Evolutionary conservation across 2,329 filamentous ascomycete genomes (phyloP).

Genomic region (Dactylella cylindrospora): DNA sequence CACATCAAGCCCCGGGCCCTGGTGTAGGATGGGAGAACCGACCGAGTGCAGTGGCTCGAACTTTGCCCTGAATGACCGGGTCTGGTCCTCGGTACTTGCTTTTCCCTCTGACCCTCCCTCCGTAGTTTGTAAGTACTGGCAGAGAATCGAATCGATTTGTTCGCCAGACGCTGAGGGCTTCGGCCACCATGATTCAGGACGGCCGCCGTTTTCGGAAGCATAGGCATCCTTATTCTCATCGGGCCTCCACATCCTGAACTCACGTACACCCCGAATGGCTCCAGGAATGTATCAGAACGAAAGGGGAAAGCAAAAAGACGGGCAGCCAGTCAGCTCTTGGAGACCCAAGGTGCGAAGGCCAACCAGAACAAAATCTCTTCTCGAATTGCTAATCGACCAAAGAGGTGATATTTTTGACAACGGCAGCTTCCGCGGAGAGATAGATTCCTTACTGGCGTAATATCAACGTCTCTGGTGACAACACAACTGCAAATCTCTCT

Average conservation of each 20-base stretch:
- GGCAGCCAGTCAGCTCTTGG: conserved; percentile 23
- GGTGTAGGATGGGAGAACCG: conserved; percentile 35
- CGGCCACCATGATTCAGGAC: conserved; percentile 43
- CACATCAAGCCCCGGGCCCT: conserved; percentile 39
- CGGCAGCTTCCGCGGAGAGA: conserved; percentile 32
- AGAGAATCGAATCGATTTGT: conserved; percentile 31
- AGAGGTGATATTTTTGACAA: conserved; percentile 9
- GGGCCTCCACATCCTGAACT: conserved; percentile 44
- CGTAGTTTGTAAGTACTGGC: conserved; percentile 33
- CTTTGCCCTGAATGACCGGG: conserved; percentile 27
- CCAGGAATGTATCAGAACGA: conserved; percentile 44
- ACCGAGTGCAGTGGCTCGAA: conserved; percentile 43
- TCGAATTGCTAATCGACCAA: conserved; percentile 2
- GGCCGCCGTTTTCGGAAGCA: conserved; percentile 41
- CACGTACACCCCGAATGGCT: conserved; percentile 30
- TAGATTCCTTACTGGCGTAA: conserved; percentile 5
- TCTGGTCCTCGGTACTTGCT: conserved; percentile 39
- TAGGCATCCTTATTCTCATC: conserved; percentile 44
- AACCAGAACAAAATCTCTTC: conserved; percentile 8
- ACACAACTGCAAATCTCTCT: conserved; percentile 14
- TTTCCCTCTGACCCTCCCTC: conserved; percentile 36
- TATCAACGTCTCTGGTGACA: conserved; percentile 26
- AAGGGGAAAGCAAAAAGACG: conserved; percentile 37
- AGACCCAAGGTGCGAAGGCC: conserved; percentile 20
- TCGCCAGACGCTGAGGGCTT: conserved; percentile 26